These are phyloP conservation scores for Aureobasidium sp. DNA, from an alignment of 2,329 filamentous ascomycete species.

Conservation along the genomic window DNA sequence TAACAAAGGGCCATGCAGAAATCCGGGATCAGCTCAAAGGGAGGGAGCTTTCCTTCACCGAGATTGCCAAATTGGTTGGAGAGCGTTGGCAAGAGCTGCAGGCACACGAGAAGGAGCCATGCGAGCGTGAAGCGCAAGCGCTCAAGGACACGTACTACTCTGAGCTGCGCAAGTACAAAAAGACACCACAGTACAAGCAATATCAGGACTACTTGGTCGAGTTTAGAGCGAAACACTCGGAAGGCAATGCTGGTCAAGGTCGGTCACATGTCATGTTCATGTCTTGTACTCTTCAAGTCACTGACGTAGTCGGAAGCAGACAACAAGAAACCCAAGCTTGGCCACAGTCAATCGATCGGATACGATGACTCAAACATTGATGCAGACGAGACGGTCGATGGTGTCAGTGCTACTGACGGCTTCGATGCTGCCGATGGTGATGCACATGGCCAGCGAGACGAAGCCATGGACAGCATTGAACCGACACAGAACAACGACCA, in stretches of 20 bases:
- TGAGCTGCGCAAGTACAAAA: slow-evolving; percentile 70
- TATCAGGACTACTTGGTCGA: slow-evolving; percentile 69
- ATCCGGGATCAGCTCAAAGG: slow-evolving; percentile 72
- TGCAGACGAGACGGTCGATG: neutral
- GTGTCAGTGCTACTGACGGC: no score
- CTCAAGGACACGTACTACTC: slow-evolving; percentile 72
- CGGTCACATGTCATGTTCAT: neutral
- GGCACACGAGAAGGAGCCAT: slow-evolving; percentile 61
- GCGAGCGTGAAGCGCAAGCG: slow-evolving; percentile 62
- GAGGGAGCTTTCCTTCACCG: slow-evolving; percentile 70
- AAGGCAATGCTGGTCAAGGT: neutral
- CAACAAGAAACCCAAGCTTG: neutral
- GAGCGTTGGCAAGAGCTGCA: slow-evolving; percentile 73
- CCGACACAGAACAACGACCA: neutral
- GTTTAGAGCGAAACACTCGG: slow-evolving; percentile 65
- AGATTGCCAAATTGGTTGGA: slow-evolving; percentile 75
- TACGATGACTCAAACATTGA: neutral
- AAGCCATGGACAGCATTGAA: neutral
- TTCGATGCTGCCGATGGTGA: neutral
- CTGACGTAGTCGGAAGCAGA: neutral
- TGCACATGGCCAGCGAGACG: neutral
- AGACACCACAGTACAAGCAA: slow-evolving; percentile 60
- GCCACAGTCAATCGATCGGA: neutral
- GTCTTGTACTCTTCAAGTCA: no score
- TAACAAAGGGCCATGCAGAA: slow-evolving; percentile 39